Percentiles rank a stretch among this genome's conserved stretches.
phyloP scores from a whole-genome alignment of 306 rosid species.

The Astragalus glycyphyllos region DNA sequence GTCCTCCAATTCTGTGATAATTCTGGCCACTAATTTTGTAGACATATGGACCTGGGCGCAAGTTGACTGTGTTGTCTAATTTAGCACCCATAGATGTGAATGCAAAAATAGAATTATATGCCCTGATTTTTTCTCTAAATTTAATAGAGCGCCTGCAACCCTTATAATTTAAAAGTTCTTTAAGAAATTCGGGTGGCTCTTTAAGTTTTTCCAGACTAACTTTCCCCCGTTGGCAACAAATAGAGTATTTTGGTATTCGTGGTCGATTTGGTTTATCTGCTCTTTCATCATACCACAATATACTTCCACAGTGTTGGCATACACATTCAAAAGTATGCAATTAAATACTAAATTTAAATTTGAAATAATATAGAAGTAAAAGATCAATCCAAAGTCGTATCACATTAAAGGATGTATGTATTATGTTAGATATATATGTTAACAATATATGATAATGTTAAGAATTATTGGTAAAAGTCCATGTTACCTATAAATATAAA shows the following conservation, averaged over 20 bases:
- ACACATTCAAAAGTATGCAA: background rate
- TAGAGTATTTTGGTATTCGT: background rate
- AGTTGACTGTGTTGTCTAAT: background rate
- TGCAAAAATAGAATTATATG: conserved; percentile 6
- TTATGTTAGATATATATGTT: too few relatives aligned
- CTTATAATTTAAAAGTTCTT: background rate
- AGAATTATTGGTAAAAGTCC: too few relatives aligned
- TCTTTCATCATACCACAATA: background rate
- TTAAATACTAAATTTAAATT: background rate
- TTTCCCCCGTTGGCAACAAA: background rate
- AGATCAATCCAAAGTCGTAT: too few relatives aligned
- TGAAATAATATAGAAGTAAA: too few relatives aligned
- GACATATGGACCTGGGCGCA: background rate
- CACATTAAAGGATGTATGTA: too few relatives aligned
- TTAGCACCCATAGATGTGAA: conserved; percentile 11
- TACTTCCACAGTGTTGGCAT: background rate
- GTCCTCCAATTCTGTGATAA: background rate
- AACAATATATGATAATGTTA: too few relatives aligned
- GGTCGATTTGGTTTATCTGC: background rate
- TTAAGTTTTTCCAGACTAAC: background rate
- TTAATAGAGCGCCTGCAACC: background rate
- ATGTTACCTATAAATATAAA: too few relatives aligned
- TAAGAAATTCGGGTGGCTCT: background rate
- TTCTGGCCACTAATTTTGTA: too few relatives aligned
- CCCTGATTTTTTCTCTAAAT: background rate